Evolutionary conservation across 352 stramenopile species (phyloP).

Genomic region (Pythium pyrilobum): DNA sequence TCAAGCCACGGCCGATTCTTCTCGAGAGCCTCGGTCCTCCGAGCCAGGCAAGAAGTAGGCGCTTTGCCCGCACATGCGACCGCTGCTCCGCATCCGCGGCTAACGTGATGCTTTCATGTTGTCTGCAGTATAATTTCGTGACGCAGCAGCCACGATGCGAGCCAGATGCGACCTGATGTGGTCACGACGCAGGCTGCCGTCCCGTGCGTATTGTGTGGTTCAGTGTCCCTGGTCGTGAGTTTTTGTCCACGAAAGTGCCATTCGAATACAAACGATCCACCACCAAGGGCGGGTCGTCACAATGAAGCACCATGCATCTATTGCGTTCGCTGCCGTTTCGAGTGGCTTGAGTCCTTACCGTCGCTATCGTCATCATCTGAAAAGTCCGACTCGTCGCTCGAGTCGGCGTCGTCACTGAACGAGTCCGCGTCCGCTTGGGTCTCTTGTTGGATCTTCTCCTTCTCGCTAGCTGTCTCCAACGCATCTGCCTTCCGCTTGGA

Average conservation of each 20-base stretch:
- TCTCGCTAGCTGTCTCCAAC: neutral
- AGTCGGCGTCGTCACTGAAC: constrained; percentile 21
- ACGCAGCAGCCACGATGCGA: constrained; percentile 15
- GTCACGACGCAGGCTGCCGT: neutral
- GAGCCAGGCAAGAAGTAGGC: constrained; percentile 30
- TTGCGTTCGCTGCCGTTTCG: constrained; percentile 4
- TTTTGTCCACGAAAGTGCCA: neutral
- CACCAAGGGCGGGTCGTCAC: no score
- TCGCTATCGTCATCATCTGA: constrained; percentile 16
- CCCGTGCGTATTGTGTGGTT: neutral
- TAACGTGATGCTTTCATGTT: neutral
- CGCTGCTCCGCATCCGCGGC: neutral
- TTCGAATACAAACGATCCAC: no score
- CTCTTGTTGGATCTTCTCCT: neutral
- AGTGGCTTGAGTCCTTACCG: neutral
- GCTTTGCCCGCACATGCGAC: neutral
- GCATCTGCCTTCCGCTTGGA: neutral
- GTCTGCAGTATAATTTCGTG: constrained; percentile 21
- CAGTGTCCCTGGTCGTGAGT: neutral
- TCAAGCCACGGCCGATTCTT: constrained; percentile 43
- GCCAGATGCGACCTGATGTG: neutral
- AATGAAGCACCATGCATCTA: neutral
- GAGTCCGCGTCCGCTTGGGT: constrained; percentile 9
- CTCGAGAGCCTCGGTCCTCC: constrained; percentile 47
- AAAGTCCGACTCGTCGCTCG: constrained; percentile 34